Conservation (phyloP, 495 filamentous ascomycete genomes). For the Durotheca rogersii region DNA sequence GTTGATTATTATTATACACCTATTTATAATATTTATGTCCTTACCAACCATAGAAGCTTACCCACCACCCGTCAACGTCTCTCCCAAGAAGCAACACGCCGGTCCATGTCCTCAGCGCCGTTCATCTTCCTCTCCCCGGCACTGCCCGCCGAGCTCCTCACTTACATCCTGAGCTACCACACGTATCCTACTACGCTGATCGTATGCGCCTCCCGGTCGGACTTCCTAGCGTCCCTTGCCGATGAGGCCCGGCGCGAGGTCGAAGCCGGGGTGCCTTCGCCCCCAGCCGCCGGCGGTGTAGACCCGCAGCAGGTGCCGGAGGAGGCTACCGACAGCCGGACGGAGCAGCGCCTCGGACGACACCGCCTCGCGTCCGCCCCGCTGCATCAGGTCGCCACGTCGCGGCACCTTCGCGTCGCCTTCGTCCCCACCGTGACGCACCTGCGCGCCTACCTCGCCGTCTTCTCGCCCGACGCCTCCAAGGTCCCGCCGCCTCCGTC, state of each 20-base stretch:
- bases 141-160: conserved; percentile 60
- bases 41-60: no score
- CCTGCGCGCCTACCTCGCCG: conserved; percentile 72
- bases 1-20: no score
- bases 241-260: conserved; percentile 30
- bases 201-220: conserved; percentile 65
- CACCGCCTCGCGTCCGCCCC: conserved; percentile 58
- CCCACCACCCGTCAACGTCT: no score
- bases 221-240: conserved; percentile 57
- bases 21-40: no score
- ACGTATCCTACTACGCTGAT: conserved; percentile 60
- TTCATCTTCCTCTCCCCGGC: conserved; percentile 53
- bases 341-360: conserved; percentile 1
- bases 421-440: conserved; percentile 75
- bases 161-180: conserved; percentile 60
- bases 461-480: conserved; percentile 42
- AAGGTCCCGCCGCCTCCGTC: conserved; percentile 30
- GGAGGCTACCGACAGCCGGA: conserved; percentile 8
- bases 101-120: conserved; percentile 24
- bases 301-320: background rate
- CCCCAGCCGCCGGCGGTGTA: background rate
- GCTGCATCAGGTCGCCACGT: conserved; percentile 65
- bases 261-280: background rate
- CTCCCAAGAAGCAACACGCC: no score
- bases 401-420: conserved; percentile 64